These are phyloP conservation scores for Bipolaris sorokiniana DNA, from an alignment of 2,329 filamentous ascomycete genomes.

Conservation along the genomic window DNA sequence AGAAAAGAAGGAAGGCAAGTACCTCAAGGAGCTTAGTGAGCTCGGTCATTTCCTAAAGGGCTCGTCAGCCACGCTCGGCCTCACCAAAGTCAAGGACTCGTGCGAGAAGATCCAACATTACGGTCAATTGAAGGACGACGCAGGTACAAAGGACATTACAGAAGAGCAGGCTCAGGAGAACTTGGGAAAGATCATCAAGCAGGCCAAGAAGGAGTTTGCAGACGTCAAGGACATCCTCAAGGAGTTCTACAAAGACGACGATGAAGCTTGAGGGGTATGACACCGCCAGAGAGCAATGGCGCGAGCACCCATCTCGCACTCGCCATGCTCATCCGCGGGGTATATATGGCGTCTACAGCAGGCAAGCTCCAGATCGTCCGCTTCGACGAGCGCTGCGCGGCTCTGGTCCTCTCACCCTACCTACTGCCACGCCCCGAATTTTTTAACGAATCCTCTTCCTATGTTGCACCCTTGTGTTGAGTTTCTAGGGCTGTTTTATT, in stretches of 20 bases:
- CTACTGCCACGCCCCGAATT: slow-evolving; percentile 2
- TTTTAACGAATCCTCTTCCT: slow-evolving; percentile 12
- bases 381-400: slow-evolving; percentile 8
- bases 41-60: slow-evolving; percentile 97
- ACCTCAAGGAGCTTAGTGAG: slow-evolving; percentile 73
- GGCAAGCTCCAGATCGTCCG: slow-evolving; percentile 2
- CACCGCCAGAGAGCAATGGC: slow-evolving; percentile 9
- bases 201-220: slow-evolving; percentile 77
- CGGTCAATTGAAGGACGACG: slow-evolving; percentile 80
- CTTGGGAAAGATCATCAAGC: slow-evolving; percentile 71
- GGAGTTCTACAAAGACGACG: slow-evolving; percentile 68
- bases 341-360: background rate
- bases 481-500: slow-evolving; percentile 10
- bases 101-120: slow-evolving; percentile 98
- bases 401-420: slow-evolving; percentile 4
- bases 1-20: slow-evolving; percentile 60
- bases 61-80: slow-evolving; percentile 90
- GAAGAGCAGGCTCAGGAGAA: slow-evolving; percentile 70
- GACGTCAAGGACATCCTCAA: slow-evolving; percentile 74
- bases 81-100: slow-evolving; percentile 86
- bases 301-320: slow-evolving; percentile 17
- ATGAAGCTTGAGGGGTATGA: slow-evolving; percentile 8
- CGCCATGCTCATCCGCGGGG: slow-evolving; percentile 10
- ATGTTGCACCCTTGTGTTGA: slow-evolving; percentile 4
- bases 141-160: slow-evolving; percentile 69